phyloP scores from a whole-genome alignment of 768 basidiomycete species.

The Candolleomyces eurysporus region DNA sequence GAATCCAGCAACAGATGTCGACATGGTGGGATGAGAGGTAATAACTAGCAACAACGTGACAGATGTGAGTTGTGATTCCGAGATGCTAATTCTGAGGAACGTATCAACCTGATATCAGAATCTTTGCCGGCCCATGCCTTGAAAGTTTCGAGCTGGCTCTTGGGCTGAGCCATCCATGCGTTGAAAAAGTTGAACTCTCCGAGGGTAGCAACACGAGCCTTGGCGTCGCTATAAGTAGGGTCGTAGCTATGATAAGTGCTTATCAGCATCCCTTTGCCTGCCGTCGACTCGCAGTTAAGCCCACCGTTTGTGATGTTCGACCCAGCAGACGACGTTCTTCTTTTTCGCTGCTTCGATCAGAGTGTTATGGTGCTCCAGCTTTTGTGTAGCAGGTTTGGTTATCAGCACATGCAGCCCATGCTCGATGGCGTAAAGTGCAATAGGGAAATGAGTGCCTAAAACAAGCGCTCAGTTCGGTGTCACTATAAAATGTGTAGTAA shows the following conservation, averaged over 20 bases:
- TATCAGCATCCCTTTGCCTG: background rate
- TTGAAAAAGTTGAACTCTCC: constrained; percentile 96
- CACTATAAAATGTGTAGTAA: constrained; percentile 8
- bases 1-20: constrained; percentile 84
- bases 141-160: constrained; percentile 93
- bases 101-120: constrained; percentile 76
- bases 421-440: constrained; percentile 84
- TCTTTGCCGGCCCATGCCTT: constrained; percentile 94
- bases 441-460: constrained; percentile 79
- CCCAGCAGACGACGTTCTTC: constrained; percentile 83
- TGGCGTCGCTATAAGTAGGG: constrained; percentile 91
- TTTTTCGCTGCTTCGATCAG: constrained; percentile 75
- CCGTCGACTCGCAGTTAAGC: background rate
- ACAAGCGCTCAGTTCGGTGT: background rate
- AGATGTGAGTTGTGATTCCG: constrained; percentile 9
- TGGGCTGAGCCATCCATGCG: constrained; percentile 98
- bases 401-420: constrained; percentile 84
- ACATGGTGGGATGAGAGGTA: constrained; percentile 96
- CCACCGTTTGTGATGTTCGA: constrained; percentile 92
- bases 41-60: constrained; percentile 49
- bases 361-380: constrained; percentile 77
- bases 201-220: constrained; percentile 66
- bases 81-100: background rate
- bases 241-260: constrained; percentile 56
- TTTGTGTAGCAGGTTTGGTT: constrained; percentile 90